Base-by-base conservation (phyloP, 192 early-diverging fungal species). In the Dispira parvispora region DNA sequence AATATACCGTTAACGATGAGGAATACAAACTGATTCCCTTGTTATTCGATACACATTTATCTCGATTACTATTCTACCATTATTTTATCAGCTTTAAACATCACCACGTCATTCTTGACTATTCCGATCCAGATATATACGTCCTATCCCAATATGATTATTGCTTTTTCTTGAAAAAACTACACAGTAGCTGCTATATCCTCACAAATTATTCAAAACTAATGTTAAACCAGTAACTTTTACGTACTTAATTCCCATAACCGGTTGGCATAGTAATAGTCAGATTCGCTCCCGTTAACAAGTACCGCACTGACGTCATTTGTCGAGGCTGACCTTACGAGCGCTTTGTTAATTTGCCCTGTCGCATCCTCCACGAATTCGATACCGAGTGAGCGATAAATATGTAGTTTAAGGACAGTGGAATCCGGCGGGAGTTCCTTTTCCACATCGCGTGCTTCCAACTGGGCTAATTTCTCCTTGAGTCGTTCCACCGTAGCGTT, bases 331-430 rank as follows among this genome's bases (percentile, higher is more conserved):
- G 50, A 52, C 23, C 58, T 23, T 23, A 61, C 45, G 20, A 42
- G 58, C 6, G 58, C 58, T 44, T 61, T 61, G 0, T 38, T n/a
- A 43, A 61, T 45, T 18, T 61, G 43, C 8, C 58, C 58, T 9
- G 42, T n/a, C 16, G 20, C 43, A 38, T 61, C 58, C 16, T 43
- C 43, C 18, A 61, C n/a, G 13, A 61, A 20, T 25, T 61, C 58
- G 43, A 61, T 44, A 8, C 58, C 58, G 5, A 61, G 58, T 44
- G 58, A 61, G 20, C 58, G 58, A 44, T 61, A 61, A n/a, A 61
- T 44, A 20, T 61, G 28, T 9, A 61, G n/a, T 25, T 61, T 43
- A 43, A 61, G 28, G 1, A 26, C 25, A 21, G 58, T 61, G 28
- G 28, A 43, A 25, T 61, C 58, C n/a, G 43, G 43, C 43, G 58